Evolutionary conservation across 192 early-diverging fungal genomes (phyloP).

Genomic region (Phycomyces blakesleeanus): DNA sequence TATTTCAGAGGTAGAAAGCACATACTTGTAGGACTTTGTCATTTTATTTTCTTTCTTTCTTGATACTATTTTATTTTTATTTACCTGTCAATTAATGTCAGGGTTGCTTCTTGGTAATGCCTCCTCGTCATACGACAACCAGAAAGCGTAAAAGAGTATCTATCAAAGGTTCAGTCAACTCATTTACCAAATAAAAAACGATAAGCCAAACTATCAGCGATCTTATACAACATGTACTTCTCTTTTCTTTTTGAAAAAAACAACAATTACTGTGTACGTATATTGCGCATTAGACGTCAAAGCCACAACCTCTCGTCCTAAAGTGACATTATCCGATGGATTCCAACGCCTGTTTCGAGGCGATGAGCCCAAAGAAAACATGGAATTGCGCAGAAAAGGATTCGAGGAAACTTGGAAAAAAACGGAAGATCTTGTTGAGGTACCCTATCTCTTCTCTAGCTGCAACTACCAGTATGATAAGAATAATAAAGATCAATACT

Average conservation of each 20-base stretch:
- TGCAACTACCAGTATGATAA: too few relatives aligned
- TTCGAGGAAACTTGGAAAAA: constrained; percentile 55
- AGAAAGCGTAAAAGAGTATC: constrained; percentile 7
- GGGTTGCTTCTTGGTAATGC: constrained; percentile 42
- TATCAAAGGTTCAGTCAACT: not conserved
- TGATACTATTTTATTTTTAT: too few relatives aligned
- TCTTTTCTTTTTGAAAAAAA: not conserved
- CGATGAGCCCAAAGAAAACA: constrained; percentile 48
- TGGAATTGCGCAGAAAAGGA: constrained; percentile 42
- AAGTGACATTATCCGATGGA: constrained; percentile 39
- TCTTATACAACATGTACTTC: not conserved
- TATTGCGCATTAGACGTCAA: not conserved
- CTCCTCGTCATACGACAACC: constrained; percentile 6
- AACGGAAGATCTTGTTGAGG: constrained; percentile 43
- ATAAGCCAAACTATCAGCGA: constrained; percentile 5
- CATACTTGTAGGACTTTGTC: too few relatives aligned
- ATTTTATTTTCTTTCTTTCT: too few relatives aligned
- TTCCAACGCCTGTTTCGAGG: constrained; percentile 60
- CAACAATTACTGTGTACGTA: not conserved
- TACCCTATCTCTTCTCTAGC: too few relatives aligned
- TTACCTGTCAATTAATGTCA: constrained; percentile 2
- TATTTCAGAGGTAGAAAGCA: constrained; percentile 37
- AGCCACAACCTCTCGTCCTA: not conserved
- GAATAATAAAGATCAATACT: too few relatives aligned
- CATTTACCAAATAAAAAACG: constrained; percentile 9